Evolutionary conservation across 2,329 filamentous ascomycete species (phyloP).

Genomic region (Colletotrichum theobromicola): DNA sequence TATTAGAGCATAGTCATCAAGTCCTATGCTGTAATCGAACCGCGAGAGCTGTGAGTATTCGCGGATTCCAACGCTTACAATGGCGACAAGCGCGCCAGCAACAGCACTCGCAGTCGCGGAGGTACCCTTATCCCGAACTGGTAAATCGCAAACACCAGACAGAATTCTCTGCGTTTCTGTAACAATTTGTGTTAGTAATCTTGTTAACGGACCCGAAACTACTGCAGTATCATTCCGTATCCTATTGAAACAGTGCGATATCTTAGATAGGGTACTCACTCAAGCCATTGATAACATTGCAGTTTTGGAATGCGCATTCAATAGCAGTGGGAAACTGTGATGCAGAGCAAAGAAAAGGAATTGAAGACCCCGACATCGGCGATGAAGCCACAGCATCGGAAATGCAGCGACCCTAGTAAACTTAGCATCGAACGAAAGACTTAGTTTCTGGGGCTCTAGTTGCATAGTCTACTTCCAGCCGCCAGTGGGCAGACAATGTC

Average conservation of each 20-base stretch:
- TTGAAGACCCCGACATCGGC: background rate
- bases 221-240: background rate
- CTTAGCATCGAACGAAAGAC: background rate
- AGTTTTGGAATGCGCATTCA: background rate
- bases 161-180: background rate
- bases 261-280: background rate
- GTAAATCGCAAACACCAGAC: background rate
- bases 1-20: conserved; percentile 6
- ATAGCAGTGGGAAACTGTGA: background rate
- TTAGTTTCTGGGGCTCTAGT: too few relatives aligned
- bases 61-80: background rate
- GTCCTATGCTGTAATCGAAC: background rate
- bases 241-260: background rate
- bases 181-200: background rate
- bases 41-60: conserved; percentile 1
- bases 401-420: background rate
- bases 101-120: conserved; percentile 5
- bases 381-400: background rate
- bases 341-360: background rate
- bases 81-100: background rate
- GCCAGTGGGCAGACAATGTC: background rate
- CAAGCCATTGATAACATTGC: background rate
- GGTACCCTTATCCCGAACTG: background rate
- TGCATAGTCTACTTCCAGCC: background rate
- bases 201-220: fast-evolving